phyloP scores from a whole-genome alignment of 2,329 filamentous ascomycete genomes.

The Teratosphaeria zuluensis region DNA sequence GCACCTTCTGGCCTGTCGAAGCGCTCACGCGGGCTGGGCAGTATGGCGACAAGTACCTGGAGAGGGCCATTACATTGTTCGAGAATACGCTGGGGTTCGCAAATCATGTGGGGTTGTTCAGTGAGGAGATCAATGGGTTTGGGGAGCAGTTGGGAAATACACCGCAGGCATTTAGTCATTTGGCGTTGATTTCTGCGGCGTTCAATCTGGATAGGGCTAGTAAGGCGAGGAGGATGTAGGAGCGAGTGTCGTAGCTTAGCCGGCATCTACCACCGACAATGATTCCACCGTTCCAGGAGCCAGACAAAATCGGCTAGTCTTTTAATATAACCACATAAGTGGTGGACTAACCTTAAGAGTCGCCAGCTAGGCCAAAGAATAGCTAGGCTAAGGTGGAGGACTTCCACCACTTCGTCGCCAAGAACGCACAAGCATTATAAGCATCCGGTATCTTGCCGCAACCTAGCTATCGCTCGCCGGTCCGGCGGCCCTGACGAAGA shows the following conservation, averaged over 20 bases:
- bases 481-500: too few species aligned
- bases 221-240: neutral
- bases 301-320: too few species aligned
- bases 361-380: too few species aligned
- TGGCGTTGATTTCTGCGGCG: neutral
- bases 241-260: neutral
- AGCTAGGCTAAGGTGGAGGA: too few species aligned
- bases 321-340: too few species aligned
- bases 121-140: neutral
- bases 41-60: neutral
- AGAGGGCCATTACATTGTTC: neutral
- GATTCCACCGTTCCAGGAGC: too few species aligned
- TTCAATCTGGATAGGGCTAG: neutral
- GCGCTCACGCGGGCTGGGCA: neutral
- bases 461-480: too few species aligned
- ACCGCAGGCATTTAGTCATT: neutral
- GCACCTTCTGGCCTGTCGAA: neutral
- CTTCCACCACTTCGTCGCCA: too few species aligned
- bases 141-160: conserved; percentile 1
- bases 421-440: too few species aligned
- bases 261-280: neutral
- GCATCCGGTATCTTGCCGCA: too few species aligned
- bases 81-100: neutral
- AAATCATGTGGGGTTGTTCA: neutral
- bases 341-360: too few species aligned